Evolutionary conservation across 2,329 filamentous ascomycete species (phyloP).

Genomic region (Coniochaeta pulveracea): DNA sequence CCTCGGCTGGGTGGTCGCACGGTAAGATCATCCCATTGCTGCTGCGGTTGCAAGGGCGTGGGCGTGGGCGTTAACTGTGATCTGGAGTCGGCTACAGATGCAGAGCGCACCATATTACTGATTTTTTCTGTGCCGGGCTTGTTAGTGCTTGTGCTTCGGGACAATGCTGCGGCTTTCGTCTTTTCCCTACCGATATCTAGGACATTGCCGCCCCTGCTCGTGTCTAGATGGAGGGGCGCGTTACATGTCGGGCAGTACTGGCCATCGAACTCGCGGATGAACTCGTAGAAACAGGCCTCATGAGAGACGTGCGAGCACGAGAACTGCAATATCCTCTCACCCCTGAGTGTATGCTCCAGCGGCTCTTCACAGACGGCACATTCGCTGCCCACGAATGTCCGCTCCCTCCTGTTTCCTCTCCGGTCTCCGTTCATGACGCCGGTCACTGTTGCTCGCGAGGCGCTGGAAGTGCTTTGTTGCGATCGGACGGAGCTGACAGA

Average conservation of each 20-base stretch:
- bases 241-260: conserved; percentile 93
- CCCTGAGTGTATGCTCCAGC: conserved; percentile 85
- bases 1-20: conserved; percentile 41
- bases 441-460: conserved; percentile 36
- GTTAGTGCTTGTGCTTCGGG: conserved; percentile 13
- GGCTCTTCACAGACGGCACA: conserved; percentile 97
- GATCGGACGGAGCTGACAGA: conserved; percentile 25
- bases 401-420: conserved; percentile 69
- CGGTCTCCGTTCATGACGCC: conserved; percentile 65
- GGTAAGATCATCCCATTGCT: conserved; percentile 55
- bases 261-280: conserved; percentile 86
- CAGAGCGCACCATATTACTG: conserved; percentile 81
- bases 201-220: conserved; percentile 84
- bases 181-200: conserved; percentile 65
- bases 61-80: conserved; percentile 41
- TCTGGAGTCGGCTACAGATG: conserved; percentile 54
- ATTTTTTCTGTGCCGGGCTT: conserved; percentile 63
- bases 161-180: neutral
- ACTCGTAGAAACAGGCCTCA: conserved; percentile 98
- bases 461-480: conserved; percentile 23
- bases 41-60: conserved; percentile 28
- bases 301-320: conserved; percentile 96
- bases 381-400: conserved; percentile 89
- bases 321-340: conserved; percentile 90
- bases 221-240: conserved; percentile 82